Conservation (phyloP, 345 rosid species). For the Pelargonium nanum region DNA sequence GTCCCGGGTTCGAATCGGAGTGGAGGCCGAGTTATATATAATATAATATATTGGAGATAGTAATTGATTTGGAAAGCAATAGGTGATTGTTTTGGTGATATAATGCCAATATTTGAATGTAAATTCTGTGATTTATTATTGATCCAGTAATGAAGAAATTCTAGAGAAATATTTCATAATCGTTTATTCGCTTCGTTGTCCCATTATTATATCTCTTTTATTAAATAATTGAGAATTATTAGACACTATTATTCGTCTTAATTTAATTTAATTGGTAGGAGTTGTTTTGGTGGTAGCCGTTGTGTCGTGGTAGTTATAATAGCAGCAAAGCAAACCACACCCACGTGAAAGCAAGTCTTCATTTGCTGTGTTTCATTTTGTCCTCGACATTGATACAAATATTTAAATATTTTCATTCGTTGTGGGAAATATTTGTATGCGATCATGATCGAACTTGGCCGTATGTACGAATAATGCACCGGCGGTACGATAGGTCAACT, state of each 20-base stretch:
- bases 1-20: conserved; percentile 20
- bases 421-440: too few relatives aligned
- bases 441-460: too few relatives aligned
- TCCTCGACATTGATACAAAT: background rate
- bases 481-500: too few relatives aligned
- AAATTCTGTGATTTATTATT: conserved; percentile 12
- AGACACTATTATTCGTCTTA: background rate
- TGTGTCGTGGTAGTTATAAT: background rate
- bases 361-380: background rate
- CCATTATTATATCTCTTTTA: too few relatives aligned
- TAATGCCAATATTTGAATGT: too few relatives aligned
- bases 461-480: too few relatives aligned
- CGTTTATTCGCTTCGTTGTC: too few relatives aligned
- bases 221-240: too few relatives aligned
- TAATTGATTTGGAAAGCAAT: background rate
- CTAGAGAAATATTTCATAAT: background rate
- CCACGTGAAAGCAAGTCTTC: conserved; percentile 1
- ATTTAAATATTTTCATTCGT: too few relatives aligned
- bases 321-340: too few relatives aligned
- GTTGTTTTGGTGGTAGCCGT: too few relatives aligned
- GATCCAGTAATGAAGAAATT: conserved; percentile 7
- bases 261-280: too few relatives aligned
- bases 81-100: background rate
- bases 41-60: background rate
- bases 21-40: background rate